Evolutionary conservation across 345 rosid species (phyloP).

Genomic region (Eucalyptus tenuipes): DNA sequence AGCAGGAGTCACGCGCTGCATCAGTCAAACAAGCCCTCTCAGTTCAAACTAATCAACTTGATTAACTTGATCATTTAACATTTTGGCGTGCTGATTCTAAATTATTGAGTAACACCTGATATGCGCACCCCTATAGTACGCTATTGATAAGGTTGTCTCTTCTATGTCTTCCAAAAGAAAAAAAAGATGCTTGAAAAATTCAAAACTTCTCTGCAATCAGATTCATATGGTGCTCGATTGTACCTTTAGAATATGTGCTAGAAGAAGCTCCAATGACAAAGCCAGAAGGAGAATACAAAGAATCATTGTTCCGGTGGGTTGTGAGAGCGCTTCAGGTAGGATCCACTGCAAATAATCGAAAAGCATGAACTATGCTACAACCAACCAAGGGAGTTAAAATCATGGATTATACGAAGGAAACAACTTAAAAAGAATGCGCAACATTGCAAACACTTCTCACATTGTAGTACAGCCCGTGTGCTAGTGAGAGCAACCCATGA

Average conservation of each 20-base stretch:
- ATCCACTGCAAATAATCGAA: neutral
- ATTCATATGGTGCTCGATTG: neutral
- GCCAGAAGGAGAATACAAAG: neutral
- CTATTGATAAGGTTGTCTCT: neutral
- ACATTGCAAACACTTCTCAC: neutral
- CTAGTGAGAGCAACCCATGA: neutral
- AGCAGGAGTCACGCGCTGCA: neutral
- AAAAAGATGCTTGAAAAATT: neutral
- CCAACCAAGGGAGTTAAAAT: no score
- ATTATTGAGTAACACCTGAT: neutral
- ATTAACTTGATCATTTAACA: neutral
- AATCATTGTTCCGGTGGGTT: neutral
- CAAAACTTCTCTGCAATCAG: no score
- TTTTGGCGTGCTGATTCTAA: neutral
- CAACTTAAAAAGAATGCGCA: neutral
- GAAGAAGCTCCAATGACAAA: neutral
- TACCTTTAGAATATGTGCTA: neutral
- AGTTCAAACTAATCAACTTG: neutral
- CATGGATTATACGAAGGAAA: neutral
- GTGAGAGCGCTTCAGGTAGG: neutral
- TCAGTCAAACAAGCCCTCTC: neutral
- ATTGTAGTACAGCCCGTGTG: neutral
- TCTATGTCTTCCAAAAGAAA: neutral
- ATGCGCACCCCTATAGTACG: no score
- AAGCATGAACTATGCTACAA: neutral